Conservation (phyloP, 192 early-diverging fungal species). For the Linnemannia schmuckeri region DNA sequence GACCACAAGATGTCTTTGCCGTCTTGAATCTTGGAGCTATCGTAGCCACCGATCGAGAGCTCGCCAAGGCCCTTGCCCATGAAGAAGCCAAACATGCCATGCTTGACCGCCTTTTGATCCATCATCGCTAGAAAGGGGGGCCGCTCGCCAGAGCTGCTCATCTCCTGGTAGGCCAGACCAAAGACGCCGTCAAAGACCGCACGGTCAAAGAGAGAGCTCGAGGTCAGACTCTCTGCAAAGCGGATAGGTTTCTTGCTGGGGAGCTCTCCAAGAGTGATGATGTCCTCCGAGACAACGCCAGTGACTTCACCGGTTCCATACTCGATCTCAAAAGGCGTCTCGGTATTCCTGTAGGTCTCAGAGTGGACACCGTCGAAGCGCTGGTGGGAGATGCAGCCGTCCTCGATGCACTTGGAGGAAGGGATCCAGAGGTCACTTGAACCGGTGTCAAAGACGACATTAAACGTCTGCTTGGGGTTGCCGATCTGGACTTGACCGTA, state of each 20-base stretch:
- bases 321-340: constrained; percentile 39
- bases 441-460: constrained; percentile 69
- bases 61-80: constrained; percentile 70
- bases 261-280: constrained; percentile 34
- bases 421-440: constrained; percentile 75
- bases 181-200: constrained; percentile 54
- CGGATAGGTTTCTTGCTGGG: constrained; percentile 28
- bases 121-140: constrained; percentile 51
- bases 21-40: constrained; percentile 73
- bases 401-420: constrained; percentile 61
- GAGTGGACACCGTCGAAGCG: constrained; percentile 27
- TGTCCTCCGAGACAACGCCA: constrained; percentile 46
- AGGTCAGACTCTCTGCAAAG: constrained; percentile 43
- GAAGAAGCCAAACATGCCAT: constrained; percentile 47
- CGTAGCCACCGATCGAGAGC: constrained; percentile 90
- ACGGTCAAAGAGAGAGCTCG: constrained; percentile 36
- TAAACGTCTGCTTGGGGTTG: constrained; percentile 47
- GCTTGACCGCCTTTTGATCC: constrained; percentile 26
- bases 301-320: constrained; percentile 46
- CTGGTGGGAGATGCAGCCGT: constrained; percentile 35
- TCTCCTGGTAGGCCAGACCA: constrained; percentile 49
- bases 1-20: constrained; percentile 79
- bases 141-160: constrained; percentile 39
- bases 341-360: constrained; percentile 7
- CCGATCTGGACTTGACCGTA: constrained; percentile 52